A percentile compares a stretch with the other conserved stretches of the same genome.
phyloP scores from a whole-genome alignment of 352 stramenopile genomes.

The Phytophthora sp. region DNA sequence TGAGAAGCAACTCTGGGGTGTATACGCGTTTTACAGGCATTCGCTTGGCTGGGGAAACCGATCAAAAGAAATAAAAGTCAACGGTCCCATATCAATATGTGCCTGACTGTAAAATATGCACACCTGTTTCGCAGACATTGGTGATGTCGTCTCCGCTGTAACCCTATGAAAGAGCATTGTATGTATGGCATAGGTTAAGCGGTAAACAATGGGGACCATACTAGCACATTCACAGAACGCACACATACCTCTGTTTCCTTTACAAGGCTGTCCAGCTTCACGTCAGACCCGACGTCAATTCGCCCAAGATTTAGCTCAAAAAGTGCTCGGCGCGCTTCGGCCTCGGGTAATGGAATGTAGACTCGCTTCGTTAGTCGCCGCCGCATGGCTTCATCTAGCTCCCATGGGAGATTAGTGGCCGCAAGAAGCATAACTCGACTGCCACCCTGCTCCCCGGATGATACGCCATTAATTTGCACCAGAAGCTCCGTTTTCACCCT shows the following conservation, averaged over 20 bases:
- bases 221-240: neutral
- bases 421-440: slow-evolving; percentile 93
- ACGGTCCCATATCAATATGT: too few species aligned
- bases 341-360: slow-evolving; percentile 74
- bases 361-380: slow-evolving; percentile 96
- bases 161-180: slow-evolving; percentile 28
- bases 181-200: neutral
- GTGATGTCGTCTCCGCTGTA: slow-evolving; percentile 70
- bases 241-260: slow-evolving; percentile 62
- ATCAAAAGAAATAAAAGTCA: too few species aligned
- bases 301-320: slow-evolving; percentile 79
- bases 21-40: slow-evolving; percentile 86
- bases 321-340: slow-evolving; percentile 63
- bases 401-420: slow-evolving; percentile 97
- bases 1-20: slow-evolving; percentile 66
- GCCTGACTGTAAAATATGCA: neutral
- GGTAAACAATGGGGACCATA: neutral
- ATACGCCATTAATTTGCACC: slow-evolving; percentile 97
- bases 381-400: slow-evolving; percentile 96
- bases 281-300: slow-evolving; percentile 83
- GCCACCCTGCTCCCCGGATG: slow-evolving; percentile 50
- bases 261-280: slow-evolving; percentile 76
- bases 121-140: slow-evolving; percentile 60
- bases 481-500: slow-evolving; percentile 98
- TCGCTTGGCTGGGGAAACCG: slow-evolving; percentile 64